phyloP scores from a whole-genome alignment of 1,284 basidiomycete species.

The Ustilago vetiveriae region DNA sequence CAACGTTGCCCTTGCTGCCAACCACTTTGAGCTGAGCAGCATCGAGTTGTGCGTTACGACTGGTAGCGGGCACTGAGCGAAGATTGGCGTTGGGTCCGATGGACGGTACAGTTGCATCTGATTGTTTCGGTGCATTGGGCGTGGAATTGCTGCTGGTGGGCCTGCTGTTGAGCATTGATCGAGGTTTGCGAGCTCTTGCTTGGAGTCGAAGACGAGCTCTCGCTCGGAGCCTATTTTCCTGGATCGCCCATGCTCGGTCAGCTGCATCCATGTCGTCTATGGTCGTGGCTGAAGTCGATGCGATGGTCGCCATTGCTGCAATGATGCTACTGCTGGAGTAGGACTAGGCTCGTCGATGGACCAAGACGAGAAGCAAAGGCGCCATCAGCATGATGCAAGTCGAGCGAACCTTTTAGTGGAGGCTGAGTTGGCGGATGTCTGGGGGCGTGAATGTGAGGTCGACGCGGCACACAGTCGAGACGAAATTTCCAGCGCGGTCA shows the following conservation, averaged over 20 bases:
- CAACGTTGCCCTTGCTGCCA: conserved; percentile 37
- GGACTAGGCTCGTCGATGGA: too few species aligned
- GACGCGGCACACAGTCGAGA: not conserved
- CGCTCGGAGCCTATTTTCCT: conserved; percentile 40
- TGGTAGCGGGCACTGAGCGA: conserved; percentile 34
- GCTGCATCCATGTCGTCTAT: conserved; percentile 31
- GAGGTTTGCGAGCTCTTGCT: conserved; percentile 28
- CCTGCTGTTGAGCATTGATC: conserved; percentile 11
- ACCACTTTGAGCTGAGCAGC: conserved; percentile 27
- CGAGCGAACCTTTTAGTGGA: too few species aligned
- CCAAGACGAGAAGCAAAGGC: not conserved
- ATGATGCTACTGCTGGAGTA: not conserved
- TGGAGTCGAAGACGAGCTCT: conserved; percentile 32
- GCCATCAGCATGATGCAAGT: too few species aligned
- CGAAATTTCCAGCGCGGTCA: conserved; percentile 1
- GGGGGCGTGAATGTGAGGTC: not conserved
- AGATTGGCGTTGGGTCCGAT: conserved; percentile 51
- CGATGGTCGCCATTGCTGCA: conserved; percentile 20
- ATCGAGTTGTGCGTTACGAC: conserved; percentile 49
- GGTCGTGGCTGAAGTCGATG: conserved; percentile 13
- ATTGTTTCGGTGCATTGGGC: conserved; percentile 2
- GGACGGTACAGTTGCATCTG: conserved; percentile 11
- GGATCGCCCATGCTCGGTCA: conserved; percentile 40
- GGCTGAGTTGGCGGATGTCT: conserved; percentile 27
- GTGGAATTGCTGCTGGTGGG: not conserved